Conservation (phyloP, 78 protist genomes). For the Cavenderia fasciculata region DNA sequence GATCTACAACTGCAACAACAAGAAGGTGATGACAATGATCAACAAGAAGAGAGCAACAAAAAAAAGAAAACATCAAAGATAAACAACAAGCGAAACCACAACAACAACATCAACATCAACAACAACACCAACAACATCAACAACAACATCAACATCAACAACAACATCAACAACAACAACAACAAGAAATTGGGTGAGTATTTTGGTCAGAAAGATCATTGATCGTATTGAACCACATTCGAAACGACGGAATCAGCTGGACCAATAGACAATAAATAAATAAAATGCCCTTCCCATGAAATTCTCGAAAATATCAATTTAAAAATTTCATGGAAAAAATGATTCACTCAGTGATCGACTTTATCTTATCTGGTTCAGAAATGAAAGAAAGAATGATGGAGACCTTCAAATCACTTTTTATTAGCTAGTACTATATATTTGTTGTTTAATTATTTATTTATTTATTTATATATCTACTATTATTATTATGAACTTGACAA, state of each 20-base stretch:
- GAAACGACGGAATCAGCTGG: neutral
- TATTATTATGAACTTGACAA: conserved; percentile 17
- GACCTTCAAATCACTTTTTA: neutral
- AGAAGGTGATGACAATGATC: neutral
- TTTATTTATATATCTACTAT: neutral
- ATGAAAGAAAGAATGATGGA: no score
- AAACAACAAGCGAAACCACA: neutral
- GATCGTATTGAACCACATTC: no score
- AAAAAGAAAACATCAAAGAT: neutral
- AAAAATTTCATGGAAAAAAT: neutral
- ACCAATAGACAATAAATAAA: neutral
- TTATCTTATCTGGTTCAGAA: neutral
- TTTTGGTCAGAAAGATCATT: no score
- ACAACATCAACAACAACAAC: conserved; percentile 3
- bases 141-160: neutral
- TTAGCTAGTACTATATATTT: neutral
- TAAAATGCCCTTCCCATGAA: neutral
- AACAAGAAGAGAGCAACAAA: neutral
- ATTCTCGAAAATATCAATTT: neutral
- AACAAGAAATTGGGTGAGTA: no score
- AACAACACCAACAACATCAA: neutral
- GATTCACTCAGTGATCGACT: neutral
- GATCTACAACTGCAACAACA: neutral
- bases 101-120: neutral
- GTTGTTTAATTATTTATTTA: neutral